Percentiles rank a stretch among this genome's conserved stretches.
phyloP scores from a whole-genome alignment of 2,329 filamentous ascomycete genomes.

The Fusarium sp. region DNA sequence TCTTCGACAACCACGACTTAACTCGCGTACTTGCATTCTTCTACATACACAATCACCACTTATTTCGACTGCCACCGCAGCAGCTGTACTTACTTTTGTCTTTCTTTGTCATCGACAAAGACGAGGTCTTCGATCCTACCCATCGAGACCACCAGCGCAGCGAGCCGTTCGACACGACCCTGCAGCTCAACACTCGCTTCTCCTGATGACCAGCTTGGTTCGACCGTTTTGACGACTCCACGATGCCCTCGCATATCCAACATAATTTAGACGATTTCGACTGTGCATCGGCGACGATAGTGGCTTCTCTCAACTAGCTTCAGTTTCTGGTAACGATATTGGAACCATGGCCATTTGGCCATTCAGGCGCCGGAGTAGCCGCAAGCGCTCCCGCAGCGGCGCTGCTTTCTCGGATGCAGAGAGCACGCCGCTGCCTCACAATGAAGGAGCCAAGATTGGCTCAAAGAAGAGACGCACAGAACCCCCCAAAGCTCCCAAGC shows the following conservation, averaged over 20 bases:
- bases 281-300: slow-evolving; percentile 40
- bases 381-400: slow-evolving; percentile 66
- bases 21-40: slow-evolving; percentile 43
- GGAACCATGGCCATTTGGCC: slow-evolving; percentile 81
- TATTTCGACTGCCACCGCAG: slow-evolving; percentile 34
- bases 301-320: slow-evolving; percentile 40
- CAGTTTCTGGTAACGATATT: slow-evolving; percentile 34
- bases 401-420: slow-evolving; percentile 66
- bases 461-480: slow-evolving; percentile 59
- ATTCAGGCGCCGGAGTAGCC: slow-evolving; percentile 79
- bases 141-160: slow-evolving; percentile 36
- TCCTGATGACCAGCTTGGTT: slow-evolving; percentile 44
- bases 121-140: slow-evolving; percentile 27
- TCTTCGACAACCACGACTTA: slow-evolving; percentile 36
- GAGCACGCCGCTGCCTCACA: slow-evolving; percentile 52
- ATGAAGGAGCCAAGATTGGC: slow-evolving; percentile 47
- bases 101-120: slow-evolving; percentile 27
- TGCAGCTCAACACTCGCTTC: slow-evolving; percentile 35
- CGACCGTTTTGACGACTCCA: slow-evolving; percentile 42
- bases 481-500: slow-evolving; percentile 61
- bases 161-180: slow-evolving; percentile 41
- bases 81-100: slow-evolving; percentile 30
- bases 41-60: slow-evolving; percentile 40
- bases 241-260: slow-evolving; percentile 47
- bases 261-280: slow-evolving; percentile 41